Percentiles rank a stretch among this genome's conserved stretches.
These are phyloP conservation scores for Sonneratia alba DNA, from an alignment of 345 rosid genomes.

Conservation along the genomic window DNA sequence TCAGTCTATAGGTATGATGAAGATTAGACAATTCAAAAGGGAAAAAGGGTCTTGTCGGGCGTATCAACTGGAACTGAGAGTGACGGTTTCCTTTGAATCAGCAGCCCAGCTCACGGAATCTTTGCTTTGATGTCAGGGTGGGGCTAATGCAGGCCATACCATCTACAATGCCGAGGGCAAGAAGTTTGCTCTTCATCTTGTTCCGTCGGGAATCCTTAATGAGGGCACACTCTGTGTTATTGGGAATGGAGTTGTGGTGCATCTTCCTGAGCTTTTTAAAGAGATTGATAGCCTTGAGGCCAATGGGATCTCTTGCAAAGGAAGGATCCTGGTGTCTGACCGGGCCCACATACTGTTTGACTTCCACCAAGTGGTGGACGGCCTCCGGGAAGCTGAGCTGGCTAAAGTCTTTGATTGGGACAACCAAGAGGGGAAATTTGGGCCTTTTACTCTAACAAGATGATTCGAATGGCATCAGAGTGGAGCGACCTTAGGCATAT, in stretches of 20 bases:
- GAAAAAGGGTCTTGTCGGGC: background rate
- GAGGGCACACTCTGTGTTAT: slow-evolving; percentile 82
- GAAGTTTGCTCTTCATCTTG: slow-evolving; percentile 93
- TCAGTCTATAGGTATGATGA: background rate
- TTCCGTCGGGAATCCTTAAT: slow-evolving; percentile 88
- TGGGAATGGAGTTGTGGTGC: slow-evolving; percentile 94
- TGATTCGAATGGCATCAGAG: slow-evolving; percentile 86
- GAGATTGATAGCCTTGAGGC: slow-evolving; percentile 84
- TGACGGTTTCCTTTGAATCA: background rate
- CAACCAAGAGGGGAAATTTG: slow-evolving; percentile 91
- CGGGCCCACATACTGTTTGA: slow-evolving; percentile 90
- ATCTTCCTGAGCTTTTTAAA: slow-evolving; percentile 69
- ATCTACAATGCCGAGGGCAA: slow-evolving; percentile 85
- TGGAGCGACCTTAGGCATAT: slow-evolving; percentile 78
- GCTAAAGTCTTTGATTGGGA: slow-evolving; percentile 83
- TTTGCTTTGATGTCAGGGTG: slow-evolving; percentile 45
- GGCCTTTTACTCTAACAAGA: slow-evolving; percentile 84
- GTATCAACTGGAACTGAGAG: slow-evolving; percentile 3
- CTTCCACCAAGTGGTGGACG: slow-evolving; percentile 86
- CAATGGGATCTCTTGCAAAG: slow-evolving; percentile 69
- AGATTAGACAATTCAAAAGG: no score
- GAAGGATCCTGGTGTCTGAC: slow-evolving; percentile 87
- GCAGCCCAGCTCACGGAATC: background rate
- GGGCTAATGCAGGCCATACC: slow-evolving; percentile 98
- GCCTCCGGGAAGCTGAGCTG: slow-evolving; percentile 81